These are phyloP conservation scores for Deinandra increscens DNA, from an alignment of 129 eudicot species.

Conservation along the genomic window DNA sequence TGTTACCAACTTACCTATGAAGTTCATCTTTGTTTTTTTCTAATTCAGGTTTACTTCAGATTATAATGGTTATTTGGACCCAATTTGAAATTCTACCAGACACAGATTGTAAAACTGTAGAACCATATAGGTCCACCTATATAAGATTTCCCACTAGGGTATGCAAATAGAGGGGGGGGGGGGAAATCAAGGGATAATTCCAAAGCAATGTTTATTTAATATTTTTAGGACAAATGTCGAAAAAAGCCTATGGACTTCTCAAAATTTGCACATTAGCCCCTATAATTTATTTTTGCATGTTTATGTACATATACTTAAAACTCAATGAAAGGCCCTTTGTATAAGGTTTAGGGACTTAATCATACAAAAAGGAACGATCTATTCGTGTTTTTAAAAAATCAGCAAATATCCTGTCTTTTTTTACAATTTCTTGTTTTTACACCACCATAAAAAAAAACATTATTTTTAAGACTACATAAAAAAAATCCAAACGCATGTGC, in stretches of 20 bases:
- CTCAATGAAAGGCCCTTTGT: background rate
- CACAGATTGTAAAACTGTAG: background rate
- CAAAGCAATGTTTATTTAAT: background rate
- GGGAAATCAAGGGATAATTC: too few species aligned
- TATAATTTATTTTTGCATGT: background rate
- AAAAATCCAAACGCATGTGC: background rate
- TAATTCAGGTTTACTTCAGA: background rate
- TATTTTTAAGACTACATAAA: background rate
- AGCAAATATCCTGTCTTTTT: background rate
- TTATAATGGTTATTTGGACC: background rate
- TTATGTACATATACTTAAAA: background rate
- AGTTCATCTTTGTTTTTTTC: background rate
- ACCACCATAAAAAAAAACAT: background rate
- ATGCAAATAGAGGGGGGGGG: background rate
- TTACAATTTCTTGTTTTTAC: background rate
- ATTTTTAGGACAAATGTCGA: background rate
- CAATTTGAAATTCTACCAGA: background rate
- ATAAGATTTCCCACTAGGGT: too few species aligned
- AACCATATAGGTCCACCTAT: background rate
- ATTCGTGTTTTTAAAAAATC: too few species aligned
- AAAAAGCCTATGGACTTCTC: background rate
- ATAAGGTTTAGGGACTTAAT: background rate
- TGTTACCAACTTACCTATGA: conserved; percentile 5
- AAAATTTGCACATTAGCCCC: too few species aligned
- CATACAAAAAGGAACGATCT: background rate